Evolutionary conservation across 1,284 basidiomycete genomes (phyloP).

Genomic region (Cryptococcus sp.): DNA sequence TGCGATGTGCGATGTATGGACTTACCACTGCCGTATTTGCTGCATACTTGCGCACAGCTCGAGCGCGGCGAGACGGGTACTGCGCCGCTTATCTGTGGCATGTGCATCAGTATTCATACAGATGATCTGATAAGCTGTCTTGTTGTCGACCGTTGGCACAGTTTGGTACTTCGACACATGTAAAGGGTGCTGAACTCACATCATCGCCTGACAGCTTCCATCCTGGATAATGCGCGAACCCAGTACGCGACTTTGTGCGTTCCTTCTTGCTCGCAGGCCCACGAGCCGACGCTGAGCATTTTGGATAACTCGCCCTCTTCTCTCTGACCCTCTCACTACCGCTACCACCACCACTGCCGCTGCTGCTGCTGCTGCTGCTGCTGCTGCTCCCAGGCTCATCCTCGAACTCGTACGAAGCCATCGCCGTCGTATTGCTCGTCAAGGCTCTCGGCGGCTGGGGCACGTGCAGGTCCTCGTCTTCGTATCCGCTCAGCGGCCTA

Average conservation of each 20-base stretch:
- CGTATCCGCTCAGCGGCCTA: constrained; percentile 1
- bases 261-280: neutral
- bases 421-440: neutral
- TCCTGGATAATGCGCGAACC: constrained; percentile 29
- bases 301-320: constrained; percentile 12
- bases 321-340: too few species aligned
- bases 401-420: neutral
- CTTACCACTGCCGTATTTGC: constrained; percentile 23
- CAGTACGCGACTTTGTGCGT: constrained; percentile 10
- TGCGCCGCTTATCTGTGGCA: constrained; percentile 2
- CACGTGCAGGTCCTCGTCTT: constrained; percentile 1
- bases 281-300: constrained; percentile 10
- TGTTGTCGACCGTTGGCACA: too few species aligned
- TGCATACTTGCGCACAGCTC: constrained; percentile 22
- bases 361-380: too few species aligned
- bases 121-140: too few species aligned
- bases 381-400: neutral
- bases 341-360: too few species aligned
- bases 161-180: too few species aligned
- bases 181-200: constrained; percentile 22
- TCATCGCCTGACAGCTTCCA: constrained; percentile 32
- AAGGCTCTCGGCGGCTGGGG: neutral
- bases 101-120: neutral
- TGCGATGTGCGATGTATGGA: neutral
- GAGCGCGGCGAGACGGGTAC: constrained; percentile 21